Evolutionary conservation across 345 rosid genomes (phyloP).

Genomic region (Citrus medica): DNA sequence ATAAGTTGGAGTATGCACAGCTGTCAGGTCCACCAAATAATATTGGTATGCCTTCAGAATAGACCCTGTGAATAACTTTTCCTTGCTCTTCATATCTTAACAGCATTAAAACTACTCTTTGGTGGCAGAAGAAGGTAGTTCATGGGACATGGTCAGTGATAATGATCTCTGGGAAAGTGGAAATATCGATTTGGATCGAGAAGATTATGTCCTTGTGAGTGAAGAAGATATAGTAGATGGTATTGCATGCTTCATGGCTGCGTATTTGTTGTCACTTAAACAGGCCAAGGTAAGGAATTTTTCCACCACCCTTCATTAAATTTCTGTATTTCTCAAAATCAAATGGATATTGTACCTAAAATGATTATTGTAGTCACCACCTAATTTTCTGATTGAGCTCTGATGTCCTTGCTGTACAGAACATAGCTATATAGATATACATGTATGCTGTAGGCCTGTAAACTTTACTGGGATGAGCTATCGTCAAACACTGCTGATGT

Average conservation of each 20-base stretch:
- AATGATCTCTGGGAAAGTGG: constrained; percentile 75
- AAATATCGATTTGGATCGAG: constrained; percentile 41
- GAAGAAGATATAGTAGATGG: constrained; percentile 97
- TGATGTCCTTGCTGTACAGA: neutral
- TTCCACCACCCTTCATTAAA: neutral
- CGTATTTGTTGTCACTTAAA: constrained; percentile 77
- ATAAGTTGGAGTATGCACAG: constrained; percentile 66
- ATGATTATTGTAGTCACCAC: neutral
- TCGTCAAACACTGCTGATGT: neutral
- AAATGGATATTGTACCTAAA: neutral
- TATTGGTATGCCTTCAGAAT: constrained; percentile 30
- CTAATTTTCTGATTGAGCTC: neutral
- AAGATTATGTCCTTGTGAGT: constrained; percentile 84
- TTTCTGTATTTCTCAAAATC: neutral
- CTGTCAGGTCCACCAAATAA: constrained; percentile 40
- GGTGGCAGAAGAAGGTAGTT: constrained; percentile 61
- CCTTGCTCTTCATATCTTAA: neutral
- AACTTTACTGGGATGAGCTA: neutral
- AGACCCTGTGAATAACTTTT: neutral
- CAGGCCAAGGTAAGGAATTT: constrained; percentile 70
- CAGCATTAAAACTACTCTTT: constrained; percentile 16
- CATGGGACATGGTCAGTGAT: constrained; percentile 80
- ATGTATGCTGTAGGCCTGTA: neutral
- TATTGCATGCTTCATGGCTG: constrained; percentile 92
- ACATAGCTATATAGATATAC: neutral